Evolutionary conservation across 2,329 filamentous ascomycete species (phyloP), one percentile per base, ranked within the genome.

Genomic region (Colletotrichum musae): DNA sequence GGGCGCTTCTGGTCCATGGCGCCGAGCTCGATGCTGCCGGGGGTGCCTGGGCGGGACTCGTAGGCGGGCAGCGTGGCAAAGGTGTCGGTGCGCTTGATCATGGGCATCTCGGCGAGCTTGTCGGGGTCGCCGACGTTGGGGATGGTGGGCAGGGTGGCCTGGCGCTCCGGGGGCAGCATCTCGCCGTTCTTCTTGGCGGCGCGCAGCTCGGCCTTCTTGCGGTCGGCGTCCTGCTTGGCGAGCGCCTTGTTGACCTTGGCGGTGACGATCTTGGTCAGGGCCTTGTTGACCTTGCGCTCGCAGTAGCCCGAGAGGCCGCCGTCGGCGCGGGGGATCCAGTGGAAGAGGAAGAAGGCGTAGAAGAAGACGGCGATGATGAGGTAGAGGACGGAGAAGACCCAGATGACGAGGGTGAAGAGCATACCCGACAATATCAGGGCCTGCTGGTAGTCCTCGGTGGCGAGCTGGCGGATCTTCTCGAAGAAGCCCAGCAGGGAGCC

Each of bases 361-460:
- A 97, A 90, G 1, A 97, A 75, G 24, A 91, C 83, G 0, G 93
- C 94, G 10, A 93, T 77, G n/a, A 95, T 82, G 58, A 98, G 85
- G 51, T 88, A 91, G 2, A 98, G 77, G 6, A 93, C 88, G 0
- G 93, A 92, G 74, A 98, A 91, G 15, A 94, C 86, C 95, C 95
- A 98, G 74, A 98, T 89, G 63, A 98, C 79, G 24, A 97, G 80
- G 4, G 95, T 98, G 81, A 97, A 98, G 72, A 94, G 83, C 96
- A 98, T 98, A 80, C 94, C 92, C 47, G 91, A 93, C 59, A 98
- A 86, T 73, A 98, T 93, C 70, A 96, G 82, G 1, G 93, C 93
- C 79, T 97, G 94, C 72, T 91, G 89, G 71, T 89, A 91, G 78
- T 97, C 92, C 41, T 91, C 84, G 16, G 91, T 85, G 36, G 93